Percentiles rank a stretch among this genome's conserved stretches.
phyloP scores from a whole-genome alignment of 2,329 filamentous ascomycete genomes.

The Cladosporium sp. region DNA sequence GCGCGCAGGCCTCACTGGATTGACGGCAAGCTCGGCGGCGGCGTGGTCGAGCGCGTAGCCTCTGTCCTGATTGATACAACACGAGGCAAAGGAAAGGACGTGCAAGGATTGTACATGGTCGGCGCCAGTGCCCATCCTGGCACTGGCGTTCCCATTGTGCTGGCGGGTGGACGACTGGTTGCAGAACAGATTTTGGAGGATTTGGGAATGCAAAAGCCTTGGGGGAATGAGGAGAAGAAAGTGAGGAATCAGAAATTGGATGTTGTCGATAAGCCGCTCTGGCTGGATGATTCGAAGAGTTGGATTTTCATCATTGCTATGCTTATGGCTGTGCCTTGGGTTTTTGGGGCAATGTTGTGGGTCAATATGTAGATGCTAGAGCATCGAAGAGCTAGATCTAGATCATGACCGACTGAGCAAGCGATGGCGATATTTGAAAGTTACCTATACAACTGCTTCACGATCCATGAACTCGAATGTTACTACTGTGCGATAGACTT shows the following conservation, averaged over 20 bases:
- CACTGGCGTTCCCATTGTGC: conserved; percentile 69
- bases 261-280: conserved; percentile 22
- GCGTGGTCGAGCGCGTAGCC: conserved; percentile 21
- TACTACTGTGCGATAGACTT: too few species aligned
- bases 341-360: conserved; percentile 16
- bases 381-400: neutral
- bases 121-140: conserved; percentile 73
- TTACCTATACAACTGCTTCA: too few species aligned
- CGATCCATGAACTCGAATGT: too few species aligned
- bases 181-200: conserved; percentile 49
- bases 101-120: conserved; percentile 62
- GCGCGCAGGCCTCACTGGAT: conserved; percentile 44
- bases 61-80: conserved; percentile 25
- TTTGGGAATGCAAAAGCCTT: conserved; percentile 37
- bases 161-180: conserved; percentile 64
- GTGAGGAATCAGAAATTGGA: conserved; percentile 25
- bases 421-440: too few species aligned
- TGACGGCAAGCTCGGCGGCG: conserved; percentile 33
- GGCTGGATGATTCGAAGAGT: conserved; percentile 24
- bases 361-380: neutral
- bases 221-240: conserved; percentile 26
- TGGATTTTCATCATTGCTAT: conserved; percentile 20
- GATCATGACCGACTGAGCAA: neutral
- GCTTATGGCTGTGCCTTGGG: conserved; percentile 16
- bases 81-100: conserved; percentile 27